Conservation (phyloP, 208 protist genomes). For the Trypanosomatidae sp. region DNA sequence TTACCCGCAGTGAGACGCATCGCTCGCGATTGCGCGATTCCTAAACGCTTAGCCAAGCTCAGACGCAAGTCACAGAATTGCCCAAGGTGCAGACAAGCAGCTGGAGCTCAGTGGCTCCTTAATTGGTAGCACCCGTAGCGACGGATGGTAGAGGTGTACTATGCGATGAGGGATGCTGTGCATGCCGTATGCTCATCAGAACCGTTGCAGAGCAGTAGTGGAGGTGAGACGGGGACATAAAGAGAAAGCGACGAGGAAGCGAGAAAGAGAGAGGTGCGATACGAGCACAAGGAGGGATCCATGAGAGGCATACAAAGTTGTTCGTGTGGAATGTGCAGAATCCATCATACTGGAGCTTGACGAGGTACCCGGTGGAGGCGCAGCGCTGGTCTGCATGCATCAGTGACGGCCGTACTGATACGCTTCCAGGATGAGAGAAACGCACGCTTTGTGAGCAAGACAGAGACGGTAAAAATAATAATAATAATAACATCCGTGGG, state of each 20-base stretch:
- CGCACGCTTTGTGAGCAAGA: not conserved
- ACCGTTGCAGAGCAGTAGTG: not conserved
- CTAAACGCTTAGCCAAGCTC: not conserved
- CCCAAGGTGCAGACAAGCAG: not conserved
- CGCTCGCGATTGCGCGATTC: not conserved
- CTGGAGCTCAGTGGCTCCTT: not conserved
- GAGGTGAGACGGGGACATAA: not conserved
- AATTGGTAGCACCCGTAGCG: too few relatives aligned
- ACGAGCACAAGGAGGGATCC: not conserved
- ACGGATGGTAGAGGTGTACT: not conserved
- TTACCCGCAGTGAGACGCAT: conserved; percentile 81
- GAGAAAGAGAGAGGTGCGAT: not conserved
- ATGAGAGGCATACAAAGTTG: not conserved
- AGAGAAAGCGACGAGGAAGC: not conserved
- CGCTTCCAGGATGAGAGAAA: not conserved
- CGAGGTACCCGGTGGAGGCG: not conserved
- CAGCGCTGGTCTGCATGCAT: not conserved
- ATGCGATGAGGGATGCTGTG: not conserved
- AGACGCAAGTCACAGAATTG: not conserved
- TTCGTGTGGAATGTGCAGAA: not conserved
- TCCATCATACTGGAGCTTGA: not conserved
- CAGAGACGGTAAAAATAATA: not conserved
- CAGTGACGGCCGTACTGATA: not conserved
- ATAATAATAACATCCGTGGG: not conserved
- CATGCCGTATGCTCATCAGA: not conserved